Evolutionary conservation across 331 rosid species (phyloP).

Genomic region (Stylosanthes scabra): DNA sequence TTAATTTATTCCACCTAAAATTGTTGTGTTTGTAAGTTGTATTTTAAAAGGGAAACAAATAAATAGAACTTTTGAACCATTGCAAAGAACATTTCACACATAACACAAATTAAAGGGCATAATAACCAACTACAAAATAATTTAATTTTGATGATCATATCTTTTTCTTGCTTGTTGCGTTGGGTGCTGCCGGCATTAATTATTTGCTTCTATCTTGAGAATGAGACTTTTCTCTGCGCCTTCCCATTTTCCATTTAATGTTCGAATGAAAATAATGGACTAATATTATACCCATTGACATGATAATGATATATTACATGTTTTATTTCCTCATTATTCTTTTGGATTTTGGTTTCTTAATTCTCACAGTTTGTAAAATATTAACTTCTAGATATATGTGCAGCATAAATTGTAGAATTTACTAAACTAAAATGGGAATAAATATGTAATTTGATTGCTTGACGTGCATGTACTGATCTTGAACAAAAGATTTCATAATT

Average conservation of each 20-base stretch:
- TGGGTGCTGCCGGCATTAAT: neutral
- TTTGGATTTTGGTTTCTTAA: neutral
- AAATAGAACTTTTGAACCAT: no score
- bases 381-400: neutral
- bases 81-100: neutral
- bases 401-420: no score
- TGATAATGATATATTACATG: neutral
- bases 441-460: no score
- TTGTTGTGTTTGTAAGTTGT: no score
- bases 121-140: no score
- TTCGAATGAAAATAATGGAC: neutral
- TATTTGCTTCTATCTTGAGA: neutral
- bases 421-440: no score
- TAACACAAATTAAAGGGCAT: neutral
- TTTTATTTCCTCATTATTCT: neutral
- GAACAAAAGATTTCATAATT: no score
- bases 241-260: conserved; percentile 10
- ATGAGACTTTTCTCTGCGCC: conserved; percentile 1
- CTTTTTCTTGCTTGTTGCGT: neutral
- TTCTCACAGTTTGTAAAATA: neutral
- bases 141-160: neutral
- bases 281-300: neutral
- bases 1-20: no score
- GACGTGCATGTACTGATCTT: no score
- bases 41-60: no score